Base-by-base conservation (phyloP, 2,329 filamentous ascomycete genomes). In the Tolypocladium nubicola region DNA sequence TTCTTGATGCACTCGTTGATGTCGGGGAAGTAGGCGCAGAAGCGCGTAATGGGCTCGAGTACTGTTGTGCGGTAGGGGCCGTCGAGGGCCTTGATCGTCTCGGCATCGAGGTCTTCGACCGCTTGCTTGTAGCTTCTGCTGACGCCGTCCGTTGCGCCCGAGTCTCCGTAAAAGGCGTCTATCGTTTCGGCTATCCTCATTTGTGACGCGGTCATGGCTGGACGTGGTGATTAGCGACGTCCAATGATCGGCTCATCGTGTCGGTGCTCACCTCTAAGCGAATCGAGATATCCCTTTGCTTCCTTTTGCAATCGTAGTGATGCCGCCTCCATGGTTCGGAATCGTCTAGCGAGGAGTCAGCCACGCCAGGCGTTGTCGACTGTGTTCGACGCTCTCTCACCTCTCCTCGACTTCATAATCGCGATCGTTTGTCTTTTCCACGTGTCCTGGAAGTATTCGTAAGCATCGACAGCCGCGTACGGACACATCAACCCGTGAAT, bases 1-100 rank as follows among this genome's bases (percentile, higher is more conserved):
- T 99, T 99, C 78, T 97, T 99, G 75, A 99, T 97, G 75, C 93
- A 97, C 77, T 97, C 91, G 75, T 99, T 99, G 70, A 99, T 92
- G 72, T 99, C 94, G 39, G 94, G 93, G 73, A 99, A 99, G 77
- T 99, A 99, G 64, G 90, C 90, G 77, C 93, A 97, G 78, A 97
- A 99, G 63, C 92, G 85, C 62, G 87, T 87, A 71, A 99, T 99
- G 47, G 94, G 94, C 66, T 99, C 94, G 53, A 99, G 82, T 35
- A 99, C 94, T 7, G 94, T 97, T 49, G 89, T 88, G 73, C 89
- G 84, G 75, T 97, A 99, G 52, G 94, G 95, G 4, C 94, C 94
- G 73, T 99, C 94, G 62, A 99, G 80, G 8, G 94, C 94, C 74
- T 99, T 99, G 75, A 99, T 97, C 0, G 94, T 99, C 74, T 99